Percentiles rank a stretch among this genome's conserved stretches.
Conservation (phyloP, 2,329 filamentous ascomycete species). For the Trichoderma guizhouense region DNA sequence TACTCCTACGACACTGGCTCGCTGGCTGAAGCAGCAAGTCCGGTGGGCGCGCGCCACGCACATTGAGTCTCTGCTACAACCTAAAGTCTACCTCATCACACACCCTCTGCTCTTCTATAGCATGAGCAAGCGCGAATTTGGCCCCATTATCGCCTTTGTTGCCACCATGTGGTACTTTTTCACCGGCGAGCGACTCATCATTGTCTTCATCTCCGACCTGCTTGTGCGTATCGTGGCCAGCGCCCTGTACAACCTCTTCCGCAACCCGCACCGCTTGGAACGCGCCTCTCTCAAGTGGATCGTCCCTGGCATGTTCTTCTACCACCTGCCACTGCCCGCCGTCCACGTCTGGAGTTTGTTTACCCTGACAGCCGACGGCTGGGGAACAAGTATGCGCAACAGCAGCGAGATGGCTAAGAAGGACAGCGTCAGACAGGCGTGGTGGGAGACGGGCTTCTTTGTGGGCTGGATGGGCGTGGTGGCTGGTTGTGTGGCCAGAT, state of each 20-base stretch:
- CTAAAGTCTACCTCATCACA: conserved; percentile 24
- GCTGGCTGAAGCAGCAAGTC: conserved; percentile 28
- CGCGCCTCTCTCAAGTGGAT: conserved; percentile 22
- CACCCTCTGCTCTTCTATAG: conserved; percentile 27
- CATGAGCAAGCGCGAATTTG: conserved; percentile 25
- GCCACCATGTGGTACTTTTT: conserved; percentile 26
- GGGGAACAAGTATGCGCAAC: conserved; percentile 27
- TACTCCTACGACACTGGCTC: conserved; percentile 24
- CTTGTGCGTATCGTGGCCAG: conserved; percentile 19
- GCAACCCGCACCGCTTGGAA: conserved; percentile 26
- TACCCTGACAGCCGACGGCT: conserved; percentile 26
- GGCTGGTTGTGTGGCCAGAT: conserved; percentile 17
- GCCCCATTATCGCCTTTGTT: conserved; percentile 22
- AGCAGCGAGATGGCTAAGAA: conserved; percentile 21
- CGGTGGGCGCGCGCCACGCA: conserved; percentile 28
- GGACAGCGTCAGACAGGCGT: conserved; percentile 22
- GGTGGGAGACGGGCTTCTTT: conserved; percentile 27
- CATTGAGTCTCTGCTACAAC: conserved; percentile 27
- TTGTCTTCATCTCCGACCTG: conserved; percentile 21
- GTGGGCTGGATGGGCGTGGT: conserved; percentile 26
- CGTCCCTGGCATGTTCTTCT: conserved; percentile 26
- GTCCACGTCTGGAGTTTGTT: conserved; percentile 27
- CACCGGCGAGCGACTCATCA: conserved; percentile 22
- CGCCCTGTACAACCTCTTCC: conserved; percentile 22
- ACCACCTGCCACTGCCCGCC: conserved; percentile 26